phyloP scores from a whole-genome alignment of 2,329 filamentous ascomycete species.

The Fonsecaea multimorphosa region DNA sequence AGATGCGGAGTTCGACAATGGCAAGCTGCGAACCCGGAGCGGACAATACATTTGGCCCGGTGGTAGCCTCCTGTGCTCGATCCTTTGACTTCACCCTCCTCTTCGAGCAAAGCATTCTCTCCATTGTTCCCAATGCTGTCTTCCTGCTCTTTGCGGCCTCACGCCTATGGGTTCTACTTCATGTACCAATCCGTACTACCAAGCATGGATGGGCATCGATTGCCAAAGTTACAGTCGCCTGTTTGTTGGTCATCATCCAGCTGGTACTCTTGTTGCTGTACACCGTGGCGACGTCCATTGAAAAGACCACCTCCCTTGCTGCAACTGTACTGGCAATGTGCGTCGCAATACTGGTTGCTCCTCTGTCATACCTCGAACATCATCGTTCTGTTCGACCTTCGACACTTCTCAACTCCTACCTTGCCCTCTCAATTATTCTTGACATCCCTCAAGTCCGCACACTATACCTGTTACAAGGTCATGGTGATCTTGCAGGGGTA shows the following conservation, averaged over 20 bases:
- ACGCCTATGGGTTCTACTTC: background rate
- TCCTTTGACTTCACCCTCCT: constrained; percentile 53
- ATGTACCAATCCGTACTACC: background rate
- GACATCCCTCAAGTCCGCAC: constrained; percentile 52
- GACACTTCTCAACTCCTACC: constrained; percentile 46
- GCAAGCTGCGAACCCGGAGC: constrained; percentile 1
- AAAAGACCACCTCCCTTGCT: constrained; percentile 23
- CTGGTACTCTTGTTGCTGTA: constrained; percentile 2
- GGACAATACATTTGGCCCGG: constrained; percentile 18
- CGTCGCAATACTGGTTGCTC: constrained; percentile 23
- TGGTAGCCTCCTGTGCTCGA: constrained; percentile 11
- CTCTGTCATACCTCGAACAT: constrained; percentile 40
- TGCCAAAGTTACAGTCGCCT: background rate
- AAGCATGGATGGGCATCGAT: background rate
- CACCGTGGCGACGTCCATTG: constrained; percentile 8
- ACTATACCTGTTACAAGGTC: constrained; percentile 22
- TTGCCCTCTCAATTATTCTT: constrained; percentile 49
- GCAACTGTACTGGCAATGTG: constrained; percentile 25
- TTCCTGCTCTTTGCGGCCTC: background rate
- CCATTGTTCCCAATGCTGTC: constrained; percentile 41
- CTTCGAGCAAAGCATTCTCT: constrained; percentile 51
- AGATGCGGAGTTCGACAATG: background rate
- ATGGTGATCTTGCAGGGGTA: background rate
- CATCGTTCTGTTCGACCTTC: constrained; percentile 40
- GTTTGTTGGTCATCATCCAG: background rate